phyloP scores from a whole-genome alignment of 2,329 filamentous ascomycete genomes.

The Fusarium coffeatum region DNA sequence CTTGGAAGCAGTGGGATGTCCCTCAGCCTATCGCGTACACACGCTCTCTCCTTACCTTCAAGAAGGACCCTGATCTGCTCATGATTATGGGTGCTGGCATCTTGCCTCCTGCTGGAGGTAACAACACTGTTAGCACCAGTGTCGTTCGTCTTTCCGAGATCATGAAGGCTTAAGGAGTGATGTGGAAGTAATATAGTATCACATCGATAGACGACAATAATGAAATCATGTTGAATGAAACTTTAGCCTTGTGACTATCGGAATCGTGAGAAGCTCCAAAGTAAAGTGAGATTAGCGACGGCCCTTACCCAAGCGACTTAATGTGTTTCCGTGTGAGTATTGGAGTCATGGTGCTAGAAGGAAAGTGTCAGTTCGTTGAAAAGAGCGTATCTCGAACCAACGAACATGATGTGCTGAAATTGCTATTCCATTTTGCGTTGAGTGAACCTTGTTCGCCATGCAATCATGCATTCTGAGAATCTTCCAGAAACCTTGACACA shows the following conservation, averaged over 20 bases:
- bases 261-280: background rate
- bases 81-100: slow-evolving; percentile 60
- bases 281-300: background rate
- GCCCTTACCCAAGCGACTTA: no score
- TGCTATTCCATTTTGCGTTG: background rate
- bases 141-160: slow-evolving; percentile 49
- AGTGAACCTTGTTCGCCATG: accelerated
- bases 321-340: no score
- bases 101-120: slow-evolving; percentile 58
- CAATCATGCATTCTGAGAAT: background rate
- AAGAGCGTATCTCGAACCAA: no score
- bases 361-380: no score
- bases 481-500: accelerated
- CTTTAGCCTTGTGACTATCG: background rate
- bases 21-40: slow-evolving; percentile 54
- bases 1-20: slow-evolving; percentile 53
- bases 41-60: slow-evolving; percentile 52
- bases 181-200: accelerated
- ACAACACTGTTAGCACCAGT: slow-evolving; percentile 57
- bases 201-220: background rate
- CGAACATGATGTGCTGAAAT: no score
- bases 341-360: no score
- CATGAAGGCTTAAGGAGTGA: slow-evolving; percentile 33
- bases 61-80: slow-evolving; percentile 49
- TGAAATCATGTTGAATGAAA: background rate